Evolutionary conservation across 192 early-diverging fungal species (phyloP), one percentile per base, ranked within the genome.

Genomic region (Gryganskiella cystojenkinii): DNA sequence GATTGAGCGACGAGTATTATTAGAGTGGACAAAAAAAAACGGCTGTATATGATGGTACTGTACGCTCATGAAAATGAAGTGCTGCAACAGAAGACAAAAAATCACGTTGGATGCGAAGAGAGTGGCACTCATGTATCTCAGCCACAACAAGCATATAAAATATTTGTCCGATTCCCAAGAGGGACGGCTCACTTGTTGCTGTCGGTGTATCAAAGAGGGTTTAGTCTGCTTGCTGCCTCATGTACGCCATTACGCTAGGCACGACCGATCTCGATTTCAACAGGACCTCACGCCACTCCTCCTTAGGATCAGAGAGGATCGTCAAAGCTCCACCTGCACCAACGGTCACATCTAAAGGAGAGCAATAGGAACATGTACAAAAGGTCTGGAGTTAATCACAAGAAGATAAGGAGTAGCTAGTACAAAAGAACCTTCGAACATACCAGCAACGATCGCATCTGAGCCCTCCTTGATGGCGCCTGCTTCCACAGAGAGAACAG

Each of bases 261-360:
- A 81, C 83, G 13, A 89, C 84, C 11, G 84, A 84, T 24, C 82
- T 82, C 10, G 86, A 81, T 70, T 99, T 99, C 56, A 96, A 80
- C 31, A 93, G 50, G 53, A 97, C 92, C 57, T 99, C 97, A 0
- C 88, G 84, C 89, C 90, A 98, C 70, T 99, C 97, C 15, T 86
- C 89, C n/a, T 86, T 81, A 0, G 95, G 87, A 70, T 95, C 89
- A 0, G 94, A 96, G 37, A 98, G 79, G n/a, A 90, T 88, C 0
- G 95, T 94, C 54, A 99, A 91, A 1, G 97, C 97, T 34, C 97
- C 97, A 45, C 97, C 97, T 2, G 94, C 96, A 8, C 97, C 96
- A 27, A 97, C 86, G 15, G 92, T 88, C 6, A 96, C 51, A 24
- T 90, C 86, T 70, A 83, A 59, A 37, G 60, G 33, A 57, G 37